phyloP scores from a whole-genome alignment of 2,329 filamentous ascomycete genomes.

The Cercospora sojina region DNA sequence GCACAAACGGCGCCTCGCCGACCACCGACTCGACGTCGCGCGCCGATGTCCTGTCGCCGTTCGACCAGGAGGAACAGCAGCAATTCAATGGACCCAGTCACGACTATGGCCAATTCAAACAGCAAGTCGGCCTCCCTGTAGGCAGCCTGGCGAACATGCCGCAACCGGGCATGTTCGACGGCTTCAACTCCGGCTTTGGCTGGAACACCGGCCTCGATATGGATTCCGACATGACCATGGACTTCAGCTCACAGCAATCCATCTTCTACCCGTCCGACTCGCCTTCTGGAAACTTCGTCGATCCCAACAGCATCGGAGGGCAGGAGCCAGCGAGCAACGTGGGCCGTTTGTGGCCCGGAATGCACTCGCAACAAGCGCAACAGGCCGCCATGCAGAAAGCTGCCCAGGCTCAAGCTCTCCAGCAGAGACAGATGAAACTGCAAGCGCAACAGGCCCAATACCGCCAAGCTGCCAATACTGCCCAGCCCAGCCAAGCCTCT shows the following conservation, averaged over 20 bases:
- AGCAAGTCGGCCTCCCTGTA: slow-evolving; percentile 88
- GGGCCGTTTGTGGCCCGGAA: slow-evolving; percentile 79
- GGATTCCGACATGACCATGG: slow-evolving; percentile 66
- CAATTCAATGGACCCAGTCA: slow-evolving; percentile 67
- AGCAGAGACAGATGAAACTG: slow-evolving; percentile 54
- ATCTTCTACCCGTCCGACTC: slow-evolving; percentile 61
- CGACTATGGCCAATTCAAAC: slow-evolving; percentile 92
- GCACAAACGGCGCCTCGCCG: slow-evolving; percentile 35
- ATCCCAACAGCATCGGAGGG: slow-evolving; percentile 69
- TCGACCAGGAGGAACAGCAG: slow-evolving; percentile 40
- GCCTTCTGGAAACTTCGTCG: slow-evolving; percentile 59
- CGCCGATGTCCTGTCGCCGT: slow-evolving; percentile 34
- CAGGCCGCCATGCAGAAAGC: slow-evolving; percentile 56
- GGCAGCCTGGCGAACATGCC: slow-evolving; percentile 79
- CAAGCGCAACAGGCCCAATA: slow-evolving; percentile 42
- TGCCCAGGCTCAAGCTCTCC: slow-evolving; percentile 35
- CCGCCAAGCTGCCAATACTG: slow-evolving; percentile 33
- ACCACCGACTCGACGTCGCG: slow-evolving; percentile 31
- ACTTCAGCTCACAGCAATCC: slow-evolving; percentile 51
- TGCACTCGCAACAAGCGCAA: slow-evolving; percentile 86
- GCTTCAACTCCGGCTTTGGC: slow-evolving; percentile 52
- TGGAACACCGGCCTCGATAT: slow-evolving; percentile 54
- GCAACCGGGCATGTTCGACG: slow-evolving; percentile 56
- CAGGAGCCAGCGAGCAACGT: slow-evolving; percentile 60
- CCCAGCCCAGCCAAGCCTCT: slow-evolving; percentile 32